Conservation (phyloP, 2,329 filamentous ascomycete species). For the Pseudocercospora macadamiae region DNA sequence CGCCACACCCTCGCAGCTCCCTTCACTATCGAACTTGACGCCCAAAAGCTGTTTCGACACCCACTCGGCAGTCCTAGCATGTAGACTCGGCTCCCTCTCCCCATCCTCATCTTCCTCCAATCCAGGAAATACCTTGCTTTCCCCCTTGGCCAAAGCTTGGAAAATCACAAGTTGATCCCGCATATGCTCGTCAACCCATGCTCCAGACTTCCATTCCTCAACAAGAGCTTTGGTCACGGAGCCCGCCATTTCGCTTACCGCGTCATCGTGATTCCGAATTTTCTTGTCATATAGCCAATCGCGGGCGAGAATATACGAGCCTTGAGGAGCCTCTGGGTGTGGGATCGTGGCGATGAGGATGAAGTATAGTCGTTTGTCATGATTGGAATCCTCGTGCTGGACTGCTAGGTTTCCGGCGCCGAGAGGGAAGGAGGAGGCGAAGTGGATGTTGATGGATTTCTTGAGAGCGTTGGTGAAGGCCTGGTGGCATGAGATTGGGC, state of each 20-base stretch:
- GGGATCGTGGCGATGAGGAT: slow-evolving; percentile 56
- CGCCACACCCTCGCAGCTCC: slow-evolving; percentile 43
- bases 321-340: slow-evolving; percentile 33
- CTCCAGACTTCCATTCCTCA: slow-evolving; percentile 49
- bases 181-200: slow-evolving; percentile 59
- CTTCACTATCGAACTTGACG: slow-evolving; percentile 42
- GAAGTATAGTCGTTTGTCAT: slow-evolving; percentile 50
- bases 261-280: slow-evolving; percentile 23
- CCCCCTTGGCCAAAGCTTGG: slow-evolving; percentile 56
- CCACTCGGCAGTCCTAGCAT: slow-evolving; percentile 52
- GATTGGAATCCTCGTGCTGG: slow-evolving; percentile 28
- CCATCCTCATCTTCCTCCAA: slow-evolving; percentile 22
- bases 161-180: slow-evolving; percentile 64
- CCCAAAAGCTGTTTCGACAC: slow-evolving; percentile 44
- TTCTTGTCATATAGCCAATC: slow-evolving; percentile 55
- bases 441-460: slow-evolving; percentile 17
- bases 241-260: slow-evolving; percentile 42
- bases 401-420: slow-evolving; percentile 16
- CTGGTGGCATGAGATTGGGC: slow-evolving; percentile 39
- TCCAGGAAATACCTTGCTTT: slow-evolving; percentile 37
- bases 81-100: slow-evolving; percentile 44
- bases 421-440: slow-evolving; percentile 12
- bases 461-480: slow-evolving; percentile 23
- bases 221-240: slow-evolving; percentile 50
- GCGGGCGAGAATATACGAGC: slow-evolving; percentile 53